Base-by-base conservation (phyloP, 352 stramenopile species). In the Phytophthora quininea region DNA sequence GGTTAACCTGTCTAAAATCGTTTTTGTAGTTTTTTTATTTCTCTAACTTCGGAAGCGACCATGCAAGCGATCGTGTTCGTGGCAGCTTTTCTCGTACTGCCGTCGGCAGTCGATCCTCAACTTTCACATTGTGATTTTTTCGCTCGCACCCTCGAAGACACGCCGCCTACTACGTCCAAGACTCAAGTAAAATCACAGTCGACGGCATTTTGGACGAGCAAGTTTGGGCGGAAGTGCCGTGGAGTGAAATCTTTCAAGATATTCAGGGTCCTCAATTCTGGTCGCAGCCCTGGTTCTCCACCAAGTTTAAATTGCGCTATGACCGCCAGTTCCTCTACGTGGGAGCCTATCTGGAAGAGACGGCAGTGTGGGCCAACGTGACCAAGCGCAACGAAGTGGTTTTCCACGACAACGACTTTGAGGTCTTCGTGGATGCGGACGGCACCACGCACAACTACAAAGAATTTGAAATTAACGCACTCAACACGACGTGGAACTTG, bases 351-450 rank as follows among this genome's bases (percentile, higher is more conserved):
- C 8, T 96, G 30, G 71, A 94, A 64, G 86, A 93, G 54, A 78
- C 75, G 1, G 60, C 64, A 12, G 69, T 94, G 46, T 93, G 85
- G 81, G 88, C 86, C 38, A 93, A 90, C 58, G 58, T 89, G 46
- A 84, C 84, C 0, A 54, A 76, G 11, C 77, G 82, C 50, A 91
- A 96, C 56, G 62, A 78, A 1, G 81, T 95, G 3, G 71, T 94
- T 31, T 95, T 93, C 56, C 76, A 87, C 40, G 92, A 98, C 76
- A 97, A 96, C 51, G 92, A 98, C 76, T 97, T 97, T 73, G 89
- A 98, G 67, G 88, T 97, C 9, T 97, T 98, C 67, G 77, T 97
- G 29, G 90, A 98, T 71, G 73, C 88, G 1, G 75, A 81, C 38
- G 84, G 79, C 7, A 87, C 35, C 29, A 90, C 84, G 27, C 84